Conservation (phyloP, 2,329 filamentous ascomycete genomes). For the Graphiopsis chlorocephala region DNA sequence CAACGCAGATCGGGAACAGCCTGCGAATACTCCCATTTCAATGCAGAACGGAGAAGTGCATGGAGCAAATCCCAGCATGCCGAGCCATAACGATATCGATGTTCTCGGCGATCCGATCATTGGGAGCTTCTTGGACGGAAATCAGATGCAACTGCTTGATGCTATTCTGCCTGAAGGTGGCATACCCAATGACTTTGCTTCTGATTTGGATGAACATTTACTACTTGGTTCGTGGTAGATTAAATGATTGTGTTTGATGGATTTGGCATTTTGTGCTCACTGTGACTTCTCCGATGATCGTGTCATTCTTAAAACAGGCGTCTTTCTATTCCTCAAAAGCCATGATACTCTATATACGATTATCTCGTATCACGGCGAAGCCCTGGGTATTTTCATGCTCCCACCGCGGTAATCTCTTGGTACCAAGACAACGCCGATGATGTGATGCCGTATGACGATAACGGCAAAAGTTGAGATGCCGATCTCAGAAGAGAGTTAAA, state of each 20-base stretch:
- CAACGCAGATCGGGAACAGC: not conserved
- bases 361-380: not conserved
- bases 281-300: not conserved
- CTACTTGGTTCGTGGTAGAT: conserved; percentile 6
- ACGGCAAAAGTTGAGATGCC: conserved; percentile 1
- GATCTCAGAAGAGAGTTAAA: not conserved
- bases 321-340: not conserved
- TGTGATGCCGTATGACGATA: not conserved
- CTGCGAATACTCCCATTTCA: not conserved
- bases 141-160: conserved; percentile 14
- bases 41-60: not conserved
- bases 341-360: not conserved
- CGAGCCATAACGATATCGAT: conserved; percentile 12
- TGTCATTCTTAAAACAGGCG: too few relatives aligned
- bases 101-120: conserved; percentile 24
- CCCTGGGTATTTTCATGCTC: too few relatives aligned
- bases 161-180: conserved; percentile 10
- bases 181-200: conserved; percentile 5
- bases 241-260: not conserved
- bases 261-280: not conserved
- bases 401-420: not conserved
- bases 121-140: conserved; percentile 23
- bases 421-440: not conserved
- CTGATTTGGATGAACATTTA: conserved; percentile 11
- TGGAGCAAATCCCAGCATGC: conserved; percentile 5